Conservation (phyloP, 2,329 filamentous ascomycete genomes). For the Paraphaeosphaeria sporulosa region DNA sequence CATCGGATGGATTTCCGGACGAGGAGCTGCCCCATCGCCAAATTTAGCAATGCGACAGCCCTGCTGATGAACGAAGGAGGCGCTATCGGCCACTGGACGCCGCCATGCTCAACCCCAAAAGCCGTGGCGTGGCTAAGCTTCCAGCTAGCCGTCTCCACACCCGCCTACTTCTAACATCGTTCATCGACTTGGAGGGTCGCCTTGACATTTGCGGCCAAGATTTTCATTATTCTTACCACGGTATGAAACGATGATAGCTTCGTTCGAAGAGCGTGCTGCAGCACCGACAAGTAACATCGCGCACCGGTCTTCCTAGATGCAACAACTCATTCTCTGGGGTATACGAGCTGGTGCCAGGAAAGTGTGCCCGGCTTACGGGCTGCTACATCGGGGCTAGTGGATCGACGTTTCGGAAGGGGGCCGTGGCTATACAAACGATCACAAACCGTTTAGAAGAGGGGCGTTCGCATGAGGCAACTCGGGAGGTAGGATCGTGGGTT, state of each 20-base stretch:
- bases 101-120: background rate
- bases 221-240: background rate
- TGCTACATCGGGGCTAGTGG: slow-evolving; percentile 1
- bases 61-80: background rate
- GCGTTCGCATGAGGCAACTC: background rate
- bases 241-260: background rate
- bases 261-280: background rate
- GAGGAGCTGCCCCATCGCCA: background rate
- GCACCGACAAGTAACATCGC: background rate
- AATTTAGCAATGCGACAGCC: background rate
- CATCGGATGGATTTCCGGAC: background rate
- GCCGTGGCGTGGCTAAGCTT: slow-evolving; percentile 6
- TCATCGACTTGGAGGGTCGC: background rate
- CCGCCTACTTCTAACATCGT: slow-evolving; percentile 11
- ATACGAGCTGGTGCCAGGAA: background rate
- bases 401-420: slow-evolving; percentile 1
- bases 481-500: slow-evolving; percentile 3
- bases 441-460: slow-evolving; percentile 9
- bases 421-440: background rate
- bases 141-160: background rate
- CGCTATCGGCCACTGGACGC: background rate
- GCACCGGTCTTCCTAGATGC: background rate
- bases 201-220: background rate
- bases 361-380: background rate
- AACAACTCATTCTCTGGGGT: background rate